Evolutionary conservation across 2,329 filamentous ascomycete species (phyloP).

Genomic region (Pyrenochaeta sp.): DNA sequence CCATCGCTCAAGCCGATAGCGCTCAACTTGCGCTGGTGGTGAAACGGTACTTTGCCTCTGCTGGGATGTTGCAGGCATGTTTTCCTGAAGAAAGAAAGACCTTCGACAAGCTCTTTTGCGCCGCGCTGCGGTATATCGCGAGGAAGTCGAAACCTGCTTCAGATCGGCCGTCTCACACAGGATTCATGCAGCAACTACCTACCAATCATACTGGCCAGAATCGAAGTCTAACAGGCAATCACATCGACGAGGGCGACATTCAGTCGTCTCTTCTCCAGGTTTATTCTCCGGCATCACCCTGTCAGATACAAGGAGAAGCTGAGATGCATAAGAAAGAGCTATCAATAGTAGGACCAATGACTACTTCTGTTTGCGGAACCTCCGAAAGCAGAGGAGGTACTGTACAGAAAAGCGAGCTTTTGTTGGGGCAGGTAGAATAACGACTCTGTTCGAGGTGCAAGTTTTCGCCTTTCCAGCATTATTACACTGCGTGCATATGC

Average conservation of each 20-base stretch:
- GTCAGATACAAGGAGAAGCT: slow-evolving; percentile 3
- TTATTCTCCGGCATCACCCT: too few relatives aligned
- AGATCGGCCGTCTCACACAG: too few relatives aligned
- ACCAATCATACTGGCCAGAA: too few relatives aligned
- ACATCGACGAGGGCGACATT: too few relatives aligned
- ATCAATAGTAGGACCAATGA: slow-evolving; percentile 2
- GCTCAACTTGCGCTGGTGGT: slow-evolving; percentile 8
- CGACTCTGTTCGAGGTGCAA: not conserved
- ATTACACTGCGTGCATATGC: too few relatives aligned
- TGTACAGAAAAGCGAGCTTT: not conserved
- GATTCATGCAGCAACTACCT: too few relatives aligned
- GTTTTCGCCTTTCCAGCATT: too few relatives aligned
- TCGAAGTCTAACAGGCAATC: too few relatives aligned
- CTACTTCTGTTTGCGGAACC: not conserved
- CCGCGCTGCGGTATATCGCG: too few relatives aligned
- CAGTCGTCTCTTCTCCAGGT: too few relatives aligned
- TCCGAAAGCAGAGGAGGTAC: slow-evolving; percentile 3
- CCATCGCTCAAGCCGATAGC: slow-evolving; percentile 5
- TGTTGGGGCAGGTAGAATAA: not conserved
- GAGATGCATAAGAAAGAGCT: slow-evolving; percentile 4
- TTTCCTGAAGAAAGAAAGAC: slow-evolving; percentile 16
- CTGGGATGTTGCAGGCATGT: slow-evolving; percentile 16
- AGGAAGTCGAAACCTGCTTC: too few relatives aligned
- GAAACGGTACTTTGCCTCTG: slow-evolving; percentile 20
- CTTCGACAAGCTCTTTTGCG: slow-evolving; percentile 12